These are phyloP conservation scores for Sistotremastrum suecicum DNA, from an alignment of 768 basidiomycete species.

Conservation along the genomic window DNA sequence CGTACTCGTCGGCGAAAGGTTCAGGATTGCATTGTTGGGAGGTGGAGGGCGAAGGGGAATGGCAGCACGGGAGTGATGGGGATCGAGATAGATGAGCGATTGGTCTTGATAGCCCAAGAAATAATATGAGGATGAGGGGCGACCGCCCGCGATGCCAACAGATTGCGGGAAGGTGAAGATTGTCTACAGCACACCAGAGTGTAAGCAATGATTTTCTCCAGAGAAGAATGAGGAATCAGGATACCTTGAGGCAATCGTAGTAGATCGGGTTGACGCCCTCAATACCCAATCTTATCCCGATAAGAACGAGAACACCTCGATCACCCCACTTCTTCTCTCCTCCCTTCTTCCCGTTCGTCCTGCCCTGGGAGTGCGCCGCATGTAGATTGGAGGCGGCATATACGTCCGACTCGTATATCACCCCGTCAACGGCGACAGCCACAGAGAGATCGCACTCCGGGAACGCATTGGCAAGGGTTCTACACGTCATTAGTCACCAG, in stretches of 20 bases:
- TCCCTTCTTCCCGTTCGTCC: too few species aligned
- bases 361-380: neutral
- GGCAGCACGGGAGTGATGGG: conserved; percentile 65
- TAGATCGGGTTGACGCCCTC: conserved; percentile 95
- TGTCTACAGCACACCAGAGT: conserved; percentile 28
- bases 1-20: neutral
- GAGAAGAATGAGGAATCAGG: conserved; percentile 5
- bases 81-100: conserved; percentile 72
- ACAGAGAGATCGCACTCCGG: conserved; percentile 73
- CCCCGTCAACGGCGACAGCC: conserved; percentile 68
- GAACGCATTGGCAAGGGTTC: conserved; percentile 64
- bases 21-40: conserved; percentile 5
- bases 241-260: conserved; percentile 69
- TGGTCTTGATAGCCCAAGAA: conserved; percentile 90
- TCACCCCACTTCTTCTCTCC: conserved; percentile 48
- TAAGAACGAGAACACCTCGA: conserved; percentile 70
- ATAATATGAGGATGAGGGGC: conserved; percentile 96
- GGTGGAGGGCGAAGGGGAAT: conserved; percentile 51
- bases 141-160: conserved; percentile 91
- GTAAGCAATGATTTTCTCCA: neutral
- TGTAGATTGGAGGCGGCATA: conserved; percentile 49
- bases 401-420: conserved; percentile 76
- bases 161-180: conserved; percentile 91
- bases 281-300: conserved; percentile 77
- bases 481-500: conserved; percentile 15